Conservation (phyloP, 768 basidiomycete genomes). For the Punctularia strigosozonata region DNA sequence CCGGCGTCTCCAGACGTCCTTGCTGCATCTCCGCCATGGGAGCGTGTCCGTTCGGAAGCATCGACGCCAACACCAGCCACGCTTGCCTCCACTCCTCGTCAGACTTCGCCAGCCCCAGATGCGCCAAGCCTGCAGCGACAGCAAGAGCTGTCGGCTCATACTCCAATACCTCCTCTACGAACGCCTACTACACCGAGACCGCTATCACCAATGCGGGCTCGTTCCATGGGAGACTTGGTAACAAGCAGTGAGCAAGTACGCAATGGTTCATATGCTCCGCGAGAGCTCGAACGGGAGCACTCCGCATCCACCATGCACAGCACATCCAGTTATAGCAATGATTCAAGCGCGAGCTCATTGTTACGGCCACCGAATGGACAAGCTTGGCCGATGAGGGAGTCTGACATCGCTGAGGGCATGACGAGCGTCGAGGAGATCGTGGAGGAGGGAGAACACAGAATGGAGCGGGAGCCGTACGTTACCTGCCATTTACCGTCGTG, state of each 20-base stretch:
- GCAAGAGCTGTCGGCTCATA: too few relatives aligned
- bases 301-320: constrained; percentile 6
- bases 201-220: constrained; percentile 42
- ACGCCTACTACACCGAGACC: too few relatives aligned
- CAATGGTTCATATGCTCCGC: constrained; percentile 16
- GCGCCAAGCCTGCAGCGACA: too few relatives aligned
- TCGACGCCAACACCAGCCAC: constrained; percentile 41
- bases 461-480: constrained; percentile 38
- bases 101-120: too few relatives aligned
- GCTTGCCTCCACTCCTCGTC: constrained; percentile 16
- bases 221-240: constrained; percentile 43
- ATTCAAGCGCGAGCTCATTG: neutral
- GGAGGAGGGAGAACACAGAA: neutral
- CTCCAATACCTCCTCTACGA: too few relatives aligned
- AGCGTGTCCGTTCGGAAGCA: constrained; percentile 26
- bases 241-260: constrained; percentile 27
- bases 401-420: neutral
- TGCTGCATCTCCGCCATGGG: constrained; percentile 40
- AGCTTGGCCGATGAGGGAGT: neutral
- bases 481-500: too few relatives aligned
- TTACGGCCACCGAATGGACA: neutral
- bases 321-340: too few relatives aligned
- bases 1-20: constrained; percentile 61
- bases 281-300: constrained; percentile 12
- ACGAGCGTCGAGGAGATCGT: neutral